Evolutionary conservation across 345 rosid species (phyloP).

Genomic region (Gossypium longicalyx): DNA sequence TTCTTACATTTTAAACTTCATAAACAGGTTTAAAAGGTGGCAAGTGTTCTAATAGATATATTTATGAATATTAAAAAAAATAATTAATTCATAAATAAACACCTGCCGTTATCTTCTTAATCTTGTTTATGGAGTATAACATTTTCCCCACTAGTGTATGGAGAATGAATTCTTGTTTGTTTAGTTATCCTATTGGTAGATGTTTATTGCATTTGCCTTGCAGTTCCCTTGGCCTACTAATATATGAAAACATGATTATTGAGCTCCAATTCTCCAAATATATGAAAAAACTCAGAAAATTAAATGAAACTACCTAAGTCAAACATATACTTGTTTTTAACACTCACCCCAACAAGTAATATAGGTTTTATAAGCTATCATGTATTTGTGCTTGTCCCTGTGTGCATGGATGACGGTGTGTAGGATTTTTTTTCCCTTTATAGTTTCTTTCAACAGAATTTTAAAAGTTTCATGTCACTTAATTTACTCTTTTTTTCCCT

Average conservation of each 20-base stretch:
- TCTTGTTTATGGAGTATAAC: neutral
- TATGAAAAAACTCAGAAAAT: neutral
- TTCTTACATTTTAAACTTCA: neutral
- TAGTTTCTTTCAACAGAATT: neutral
- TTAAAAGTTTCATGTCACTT: neutral
- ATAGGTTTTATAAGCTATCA: neutral
- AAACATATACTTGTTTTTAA: neutral
- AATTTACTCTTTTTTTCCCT: constrained; percentile 8
- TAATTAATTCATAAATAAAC: neutral
- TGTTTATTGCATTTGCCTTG: neutral
- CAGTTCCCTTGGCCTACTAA: neutral
- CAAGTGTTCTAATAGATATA: neutral
- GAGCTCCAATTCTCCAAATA: neutral
- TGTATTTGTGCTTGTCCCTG: neutral
- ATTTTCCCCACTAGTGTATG: neutral
- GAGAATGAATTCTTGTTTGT: neutral
- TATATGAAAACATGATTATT: neutral
- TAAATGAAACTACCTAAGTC: neutral
- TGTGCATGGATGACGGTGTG: neutral
- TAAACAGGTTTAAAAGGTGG: neutral
- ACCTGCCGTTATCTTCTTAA: neutral
- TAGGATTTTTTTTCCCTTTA: neutral
- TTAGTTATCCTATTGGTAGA: neutral
- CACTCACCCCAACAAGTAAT: neutral
- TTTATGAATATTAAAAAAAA: constrained; percentile 2